phyloP scores from a whole-genome alignment of 1,284 basidiomycete genomes.

The Apiotrichum sp. region DNA sequence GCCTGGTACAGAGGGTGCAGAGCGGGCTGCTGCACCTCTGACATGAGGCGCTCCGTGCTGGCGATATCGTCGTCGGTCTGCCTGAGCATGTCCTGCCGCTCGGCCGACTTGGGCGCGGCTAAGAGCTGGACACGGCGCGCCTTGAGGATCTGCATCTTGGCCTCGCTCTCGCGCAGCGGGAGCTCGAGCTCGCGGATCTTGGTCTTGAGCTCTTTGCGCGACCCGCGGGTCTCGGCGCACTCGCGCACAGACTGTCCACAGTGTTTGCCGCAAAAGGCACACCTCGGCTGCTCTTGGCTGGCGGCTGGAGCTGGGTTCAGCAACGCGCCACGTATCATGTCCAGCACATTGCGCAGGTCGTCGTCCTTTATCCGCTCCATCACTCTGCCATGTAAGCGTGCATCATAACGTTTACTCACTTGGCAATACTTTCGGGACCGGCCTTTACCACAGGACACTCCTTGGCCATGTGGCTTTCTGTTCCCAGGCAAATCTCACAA shows the following conservation, averaged over 20 bases:
- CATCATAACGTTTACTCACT: neutral
- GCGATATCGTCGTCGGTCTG: neutral
- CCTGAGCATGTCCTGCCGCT: neutral
- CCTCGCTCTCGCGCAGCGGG: neutral
- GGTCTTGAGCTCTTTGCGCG: slow-evolving; percentile 27
- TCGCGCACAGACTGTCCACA: slow-evolving; percentile 24
- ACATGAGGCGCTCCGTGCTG: neutral
- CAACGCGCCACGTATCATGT: neutral
- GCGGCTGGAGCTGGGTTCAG: neutral
- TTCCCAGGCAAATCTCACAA: slow-evolving; percentile 4
- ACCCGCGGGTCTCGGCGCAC: slow-evolving; percentile 27
- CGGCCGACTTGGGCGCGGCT: neutral
- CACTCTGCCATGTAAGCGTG: slow-evolving; percentile 1
- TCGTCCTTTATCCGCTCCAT: slow-evolving; percentile 5
- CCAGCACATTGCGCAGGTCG: slow-evolving; percentile 5
- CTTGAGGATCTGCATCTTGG: neutral
- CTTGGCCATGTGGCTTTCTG: neutral
- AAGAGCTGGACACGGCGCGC: neutral
- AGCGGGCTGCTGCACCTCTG: neutral
- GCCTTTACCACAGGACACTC: slow-evolving; percentile 12
- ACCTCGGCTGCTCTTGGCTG: slow-evolving; percentile 2
- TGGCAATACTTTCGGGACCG: slow-evolving; percentile 7
- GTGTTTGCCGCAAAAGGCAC: slow-evolving; percentile 26
- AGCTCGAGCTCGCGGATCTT: slow-evolving; percentile 26
- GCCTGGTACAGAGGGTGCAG: slow-evolving; percentile 10